Base-by-base conservation (phyloP, 179 eudicot species). In the Carnegiea gigantea region DNA sequence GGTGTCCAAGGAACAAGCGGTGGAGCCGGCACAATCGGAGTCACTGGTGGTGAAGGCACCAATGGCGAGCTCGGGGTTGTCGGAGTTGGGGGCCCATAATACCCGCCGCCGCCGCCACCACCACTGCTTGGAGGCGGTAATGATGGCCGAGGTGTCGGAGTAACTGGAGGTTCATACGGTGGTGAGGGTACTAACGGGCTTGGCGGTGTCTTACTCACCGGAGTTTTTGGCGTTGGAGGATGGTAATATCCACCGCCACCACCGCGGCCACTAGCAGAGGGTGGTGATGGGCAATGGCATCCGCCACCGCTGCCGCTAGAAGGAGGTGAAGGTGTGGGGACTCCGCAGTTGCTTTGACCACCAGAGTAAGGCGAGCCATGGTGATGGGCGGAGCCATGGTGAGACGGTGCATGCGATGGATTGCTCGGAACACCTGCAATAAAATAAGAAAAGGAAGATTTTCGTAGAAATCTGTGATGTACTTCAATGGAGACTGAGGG, bases 1-100 rank as follows among this genome's bases (percentile, higher is more conserved):
- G 73, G 73, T 17, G 73, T 71, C 6, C 36, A 1, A 5, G 81
- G 84, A 38, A 51, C 28, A 73, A 77, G 81, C 10, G 93, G 93
- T 6, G 95, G 90, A 1, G 91, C 53, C 6, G 91, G 91, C 24
- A 80, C 28, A 4, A 87, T 51, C 0, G 89, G 91, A 51, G 81
- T 54, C 10, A 77, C 44, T 4, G 92, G 90, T 26, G 87, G 85
- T 15, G 87, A 77, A 51, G 87, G 81, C 23, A 79, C 80, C 81
- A 82, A 79, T 1, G 86, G 86, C 12, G 85, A 26, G 14, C 54
- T 40, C 9, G 74, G 74, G 54, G 77, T 75, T 44, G 23, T 18
- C 54, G 84, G 84, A 77, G 76, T 36, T 6, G 84, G 74, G 1
- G 85, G 73, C 67, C 80, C 83, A 44, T 80, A 76, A 33, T 80